Evolutionary conservation across 495 filamentous ascomycete genomes (phyloP).

Genomic region (Penicillium lagena): DNA sequence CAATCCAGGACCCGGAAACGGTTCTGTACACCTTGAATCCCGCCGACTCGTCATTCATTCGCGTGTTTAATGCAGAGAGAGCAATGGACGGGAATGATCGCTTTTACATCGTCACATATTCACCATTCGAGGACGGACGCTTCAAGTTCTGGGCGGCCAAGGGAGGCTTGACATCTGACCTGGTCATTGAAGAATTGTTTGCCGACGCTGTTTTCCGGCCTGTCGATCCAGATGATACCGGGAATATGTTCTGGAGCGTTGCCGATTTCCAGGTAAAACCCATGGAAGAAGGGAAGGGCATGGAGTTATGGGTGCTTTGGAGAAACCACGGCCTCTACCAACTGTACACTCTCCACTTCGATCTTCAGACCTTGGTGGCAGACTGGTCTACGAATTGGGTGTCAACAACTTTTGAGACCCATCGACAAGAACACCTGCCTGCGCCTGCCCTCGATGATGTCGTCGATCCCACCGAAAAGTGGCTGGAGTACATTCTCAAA

Average conservation of each 20-base stretch:
- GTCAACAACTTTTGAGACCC: constrained; percentile 58
- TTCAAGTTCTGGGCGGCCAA: constrained; percentile 93
- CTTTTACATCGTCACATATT: constrained; percentile 77
- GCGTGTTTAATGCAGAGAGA: constrained; percentile 55
- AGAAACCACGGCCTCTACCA: constrained; percentile 74
- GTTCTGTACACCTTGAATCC: constrained; percentile 72
- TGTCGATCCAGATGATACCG: constrained; percentile 56
- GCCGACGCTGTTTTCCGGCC: constrained; percentile 57
- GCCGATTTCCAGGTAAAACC: constrained; percentile 72
- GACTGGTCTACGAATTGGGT: constrained; percentile 71
- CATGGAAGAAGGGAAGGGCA: constrained; percentile 40
- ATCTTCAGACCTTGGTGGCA: constrained; percentile 40
- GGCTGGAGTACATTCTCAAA: constrained; percentile 62
- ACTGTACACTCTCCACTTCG: constrained; percentile 58
- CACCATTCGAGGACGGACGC: constrained; percentile 74
- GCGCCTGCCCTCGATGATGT: constrained; percentile 53
- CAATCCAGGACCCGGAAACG: constrained; percentile 48
- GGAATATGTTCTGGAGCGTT: constrained; percentile 78
- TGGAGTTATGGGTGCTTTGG: constrained; percentile 82
- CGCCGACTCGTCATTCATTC: constrained; percentile 61
- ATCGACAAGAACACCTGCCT: constrained; percentile 46
- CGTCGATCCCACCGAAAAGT: constrained; percentile 45
- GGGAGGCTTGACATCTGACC: constrained; percentile 52
- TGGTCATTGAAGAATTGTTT: constrained; percentile 66
- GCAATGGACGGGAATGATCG: constrained; percentile 50